Percentiles rank a stretch among this genome's conserved stretches.
These are phyloP conservation scores for Amphichorda felina DNA, from an alignment of 2,329 filamentous ascomycete species.

Conservation along the genomic window DNA sequence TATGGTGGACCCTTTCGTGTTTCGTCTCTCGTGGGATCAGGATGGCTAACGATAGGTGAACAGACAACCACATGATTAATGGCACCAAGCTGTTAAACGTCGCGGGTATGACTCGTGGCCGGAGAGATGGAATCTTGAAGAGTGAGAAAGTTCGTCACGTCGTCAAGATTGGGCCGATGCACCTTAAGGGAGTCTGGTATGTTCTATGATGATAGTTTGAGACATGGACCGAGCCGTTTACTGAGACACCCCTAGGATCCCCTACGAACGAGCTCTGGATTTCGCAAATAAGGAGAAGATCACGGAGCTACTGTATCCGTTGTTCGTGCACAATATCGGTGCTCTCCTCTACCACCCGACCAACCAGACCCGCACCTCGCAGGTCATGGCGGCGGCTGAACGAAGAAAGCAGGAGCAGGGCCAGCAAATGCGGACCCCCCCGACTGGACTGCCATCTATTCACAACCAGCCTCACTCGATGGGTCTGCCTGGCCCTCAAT, in stretches of 20 bases:
- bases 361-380: conserved; percentile 71
- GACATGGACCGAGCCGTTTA: conserved; percentile 6
- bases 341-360: conserved; percentile 87
- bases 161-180: conserved; percentile 98
- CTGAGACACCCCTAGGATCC: conserved; percentile 58
- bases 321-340: conserved; percentile 96
- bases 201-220: conserved; percentile 19
- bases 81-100: conserved; percentile 95
- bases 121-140: conserved; percentile 91
- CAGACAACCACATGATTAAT: conserved; percentile 99
- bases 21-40: conserved; percentile 3
- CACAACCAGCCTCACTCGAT: conserved; percentile 40
- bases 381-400: conserved; percentile 78
- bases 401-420: conserved; percentile 61
- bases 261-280: conserved; percentile 91
- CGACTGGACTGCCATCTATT: conserved; percentile 50
- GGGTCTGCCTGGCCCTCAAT: conserved; percentile 49
- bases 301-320: conserved; percentile 83
- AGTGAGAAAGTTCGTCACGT: conserved; percentile 95
- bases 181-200: conserved; percentile 94
- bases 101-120: conserved; percentile 92
- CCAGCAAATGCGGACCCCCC: conserved; percentile 40
- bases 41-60: not conserved
- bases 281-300: conserved; percentile 99
- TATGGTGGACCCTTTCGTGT: conserved; percentile 24